Conservation (phyloP, 1,139 yeast genomes). For the Hemisphaericaspora lyxosophila region DNA sequence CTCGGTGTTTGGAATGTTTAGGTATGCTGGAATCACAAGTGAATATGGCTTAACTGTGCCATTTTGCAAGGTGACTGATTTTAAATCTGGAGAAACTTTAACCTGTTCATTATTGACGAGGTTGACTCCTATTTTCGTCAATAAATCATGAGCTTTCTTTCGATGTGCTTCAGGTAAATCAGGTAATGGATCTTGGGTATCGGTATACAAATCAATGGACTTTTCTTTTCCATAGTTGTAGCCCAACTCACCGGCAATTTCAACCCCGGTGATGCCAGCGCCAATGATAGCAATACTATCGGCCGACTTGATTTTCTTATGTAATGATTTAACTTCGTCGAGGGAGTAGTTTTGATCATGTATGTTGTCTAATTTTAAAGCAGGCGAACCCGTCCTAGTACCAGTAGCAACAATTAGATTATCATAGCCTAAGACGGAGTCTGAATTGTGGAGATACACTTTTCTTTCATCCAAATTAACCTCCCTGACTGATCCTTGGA, state of each 20-base stretch:
- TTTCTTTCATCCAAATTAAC: slow-evolving; percentile 22
- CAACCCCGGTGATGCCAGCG: slow-evolving; percentile 45
- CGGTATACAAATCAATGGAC: slow-evolving; percentile 29
- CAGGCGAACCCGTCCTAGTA: slow-evolving; percentile 20
- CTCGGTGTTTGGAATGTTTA: slow-evolving; percentile 26
- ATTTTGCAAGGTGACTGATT: slow-evolving; percentile 15
- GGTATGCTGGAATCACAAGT: slow-evolving; percentile 25
- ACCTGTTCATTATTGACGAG: slow-evolving; percentile 23
- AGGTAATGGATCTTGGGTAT: slow-evolving; percentile 25
- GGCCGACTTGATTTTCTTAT: slow-evolving; percentile 19
- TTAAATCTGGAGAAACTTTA: slow-evolving; percentile 6
- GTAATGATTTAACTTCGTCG: slow-evolving; percentile 17
- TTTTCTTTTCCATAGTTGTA: slow-evolving; percentile 15
- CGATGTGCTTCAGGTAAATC: slow-evolving; percentile 16
- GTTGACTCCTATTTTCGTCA: slow-evolving; percentile 24
- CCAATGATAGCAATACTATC: slow-evolving; percentile 34
- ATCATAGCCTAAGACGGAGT: slow-evolving; percentile 22
- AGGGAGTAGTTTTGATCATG: slow-evolving; percentile 16
- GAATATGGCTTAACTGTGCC: slow-evolving; percentile 24
- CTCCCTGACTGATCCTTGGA: slow-evolving; percentile 23
- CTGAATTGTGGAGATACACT: slow-evolving; percentile 12
- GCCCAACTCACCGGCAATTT: slow-evolving; percentile 37
- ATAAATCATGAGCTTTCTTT: slow-evolving; percentile 18
- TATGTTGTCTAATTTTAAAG: slow-evolving; percentile 25
- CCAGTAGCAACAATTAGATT: slow-evolving; percentile 37